Percentiles rank a stretch among this genome's conserved stretches.
Conservation (phyloP, 345 rosid species). For the Salix arbutifolia region DNA sequence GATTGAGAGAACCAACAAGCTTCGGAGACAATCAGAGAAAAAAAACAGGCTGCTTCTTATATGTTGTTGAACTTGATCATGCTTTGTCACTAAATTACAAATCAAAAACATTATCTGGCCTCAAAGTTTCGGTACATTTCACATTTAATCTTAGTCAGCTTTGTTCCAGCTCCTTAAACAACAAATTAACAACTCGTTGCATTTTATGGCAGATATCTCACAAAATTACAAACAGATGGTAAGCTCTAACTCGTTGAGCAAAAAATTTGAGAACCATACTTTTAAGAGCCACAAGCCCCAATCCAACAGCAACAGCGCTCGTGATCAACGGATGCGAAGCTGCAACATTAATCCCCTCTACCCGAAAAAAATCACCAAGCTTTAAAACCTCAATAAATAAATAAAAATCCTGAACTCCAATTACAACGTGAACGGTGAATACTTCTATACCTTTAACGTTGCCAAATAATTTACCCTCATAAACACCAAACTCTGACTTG, state of each 20-base stretch:
- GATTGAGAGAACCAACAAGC: neutral
- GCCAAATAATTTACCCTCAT: slow-evolving; percentile 52
- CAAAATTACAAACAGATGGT: neutral
- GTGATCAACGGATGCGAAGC: slow-evolving; percentile 45
- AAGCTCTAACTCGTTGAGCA: neutral
- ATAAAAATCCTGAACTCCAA: neutral
- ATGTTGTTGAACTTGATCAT: neutral
- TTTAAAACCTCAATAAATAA: neutral
- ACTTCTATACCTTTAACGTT: slow-evolving; percentile 59
- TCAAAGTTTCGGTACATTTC: neutral
- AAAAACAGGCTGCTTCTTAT: neutral
- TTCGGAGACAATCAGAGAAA: neutral
- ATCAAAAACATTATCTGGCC: neutral
- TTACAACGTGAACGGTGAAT: neutral
- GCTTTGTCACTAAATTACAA: neutral
- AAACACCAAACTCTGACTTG: slow-evolving; percentile 49
- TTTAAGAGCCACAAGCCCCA: neutral
- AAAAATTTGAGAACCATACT: neutral
- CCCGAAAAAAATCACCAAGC: slow-evolving; percentile 9
- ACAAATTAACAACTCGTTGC: neutral
- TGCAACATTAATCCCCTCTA: slow-evolving; percentile 67
- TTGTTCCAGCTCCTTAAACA: neutral
- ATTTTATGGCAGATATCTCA: neutral
- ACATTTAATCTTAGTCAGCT: neutral
- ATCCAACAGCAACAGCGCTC: neutral